Base-by-base conservation (phyloP, 441 rosid species). In the Melastoma candidum region DNA sequence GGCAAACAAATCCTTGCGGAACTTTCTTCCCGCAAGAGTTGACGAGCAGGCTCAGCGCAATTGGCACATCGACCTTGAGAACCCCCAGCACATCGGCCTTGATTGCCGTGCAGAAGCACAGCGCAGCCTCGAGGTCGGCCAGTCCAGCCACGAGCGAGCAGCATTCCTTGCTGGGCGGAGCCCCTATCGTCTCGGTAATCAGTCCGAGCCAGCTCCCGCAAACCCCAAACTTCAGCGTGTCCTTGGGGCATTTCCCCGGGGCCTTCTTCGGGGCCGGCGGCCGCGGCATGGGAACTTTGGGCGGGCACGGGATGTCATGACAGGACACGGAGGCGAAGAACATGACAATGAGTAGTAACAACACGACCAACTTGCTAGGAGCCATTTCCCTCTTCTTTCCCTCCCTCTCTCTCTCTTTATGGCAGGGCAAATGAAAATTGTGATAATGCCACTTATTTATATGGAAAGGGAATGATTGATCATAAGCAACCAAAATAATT, bases 121-220 rank as follows among this genome's bases (percentile, higher is more conserved):
- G 6, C 0, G 95, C 95, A 8, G 92, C 96, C 68, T 88, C 87
- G 1, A 85, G 61, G 66, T 88, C 95, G 0, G 84, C 96, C 11
- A 88, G 12, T 47, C 96, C 92, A 41, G 66, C 52, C 41, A 88
- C 66, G 25, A 88, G 44, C 4, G 71, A 59, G 66, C 96, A 88
- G 51, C 95, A 88, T 61, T 81, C 75, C 48, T 79, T 48, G 61
- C 85, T 84, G 32, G 93, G 93, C 48, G 69, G 74, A 27, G 82
- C 71, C 51, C 95, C 95, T 0, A 85, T 56, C 14, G 51, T 68
- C 74, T 84, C 94, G 22, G 63, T 54, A 65, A 82, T 81, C 70
- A 84, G 51, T 48, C 93, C 87, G 49, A 87, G 68, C 93, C 90
- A 80, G 78, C 80, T 80, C 26, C 94, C 94, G 57, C 94, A 84